Conservation (phyloP, 2,329 filamentous ascomycete genomes). For the Neofusicoccum laricinum region DNA sequence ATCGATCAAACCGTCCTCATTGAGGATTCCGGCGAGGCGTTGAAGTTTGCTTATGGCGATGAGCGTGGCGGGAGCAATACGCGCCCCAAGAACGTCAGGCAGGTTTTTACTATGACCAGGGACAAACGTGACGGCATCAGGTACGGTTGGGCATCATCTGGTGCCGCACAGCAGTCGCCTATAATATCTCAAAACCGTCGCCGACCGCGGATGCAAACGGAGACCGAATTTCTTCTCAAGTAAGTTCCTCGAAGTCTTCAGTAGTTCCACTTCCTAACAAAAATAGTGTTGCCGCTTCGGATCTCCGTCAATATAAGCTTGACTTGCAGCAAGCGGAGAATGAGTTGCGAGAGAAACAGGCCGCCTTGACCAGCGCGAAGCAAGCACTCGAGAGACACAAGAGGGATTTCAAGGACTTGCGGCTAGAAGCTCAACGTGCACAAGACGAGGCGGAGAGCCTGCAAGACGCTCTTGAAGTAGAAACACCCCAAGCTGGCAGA, state of each 20-base stretch:
- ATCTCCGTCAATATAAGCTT: constrained; percentile 1
- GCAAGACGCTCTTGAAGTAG: constrained; percentile 57
- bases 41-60: constrained; percentile 64
- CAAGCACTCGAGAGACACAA: constrained; percentile 51
- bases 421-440: constrained; percentile 56
- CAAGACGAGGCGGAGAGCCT: constrained; percentile 64
- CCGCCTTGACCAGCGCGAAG: constrained; percentile 49
- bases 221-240: constrained; percentile 66
- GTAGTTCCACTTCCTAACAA: background rate
- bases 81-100: constrained; percentile 66
- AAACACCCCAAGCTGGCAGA: constrained; percentile 59
- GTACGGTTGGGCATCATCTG: constrained; percentile 45
- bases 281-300: background rate
- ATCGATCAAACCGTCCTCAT: constrained; percentile 87
- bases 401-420: constrained; percentile 47
- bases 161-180: constrained; percentile 25
- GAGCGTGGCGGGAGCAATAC: constrained; percentile 17
- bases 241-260: constrained; percentile 25
- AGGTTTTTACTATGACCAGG: constrained; percentile 65
- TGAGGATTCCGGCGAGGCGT: constrained; percentile 63
- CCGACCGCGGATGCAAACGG: constrained; percentile 73
- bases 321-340: constrained; percentile 50
- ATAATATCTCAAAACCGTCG: background rate
- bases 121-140: constrained; percentile 59
- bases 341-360: constrained; percentile 23